phyloP scores from a whole-genome alignment of 1,284 basidiomycete species.

The Waitea zeae region DNA sequence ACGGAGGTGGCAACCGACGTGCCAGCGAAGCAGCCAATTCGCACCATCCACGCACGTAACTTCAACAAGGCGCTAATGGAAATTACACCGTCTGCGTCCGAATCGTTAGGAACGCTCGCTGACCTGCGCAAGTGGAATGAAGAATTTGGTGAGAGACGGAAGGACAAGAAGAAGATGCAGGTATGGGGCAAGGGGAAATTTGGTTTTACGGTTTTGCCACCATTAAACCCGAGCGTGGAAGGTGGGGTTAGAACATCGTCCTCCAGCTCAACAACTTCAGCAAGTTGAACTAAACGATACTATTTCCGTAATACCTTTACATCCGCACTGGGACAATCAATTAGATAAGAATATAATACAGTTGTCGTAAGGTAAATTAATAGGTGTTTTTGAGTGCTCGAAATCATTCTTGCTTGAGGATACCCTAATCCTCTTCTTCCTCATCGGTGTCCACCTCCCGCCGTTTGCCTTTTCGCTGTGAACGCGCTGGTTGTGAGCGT shows the following conservation, averaged over 20 bases:
- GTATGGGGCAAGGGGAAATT: conserved; percentile 64
- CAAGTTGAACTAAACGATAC: background rate
- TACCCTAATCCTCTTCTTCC: conserved; percentile 5
- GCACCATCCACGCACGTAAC: conserved; percentile 41
- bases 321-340: too few relatives aligned
- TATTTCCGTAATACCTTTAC: too few relatives aligned
- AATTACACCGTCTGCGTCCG: conserved; percentile 75
- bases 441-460: conserved; percentile 7
- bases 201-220: conserved; percentile 38
- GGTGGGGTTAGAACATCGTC: conserved; percentile 20
- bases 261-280: conserved; percentile 3
- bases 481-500: background rate
- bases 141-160: conserved; percentile 73
- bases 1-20: conserved; percentile 1
- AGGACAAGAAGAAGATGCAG: conserved; percentile 36
- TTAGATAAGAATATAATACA: too few relatives aligned
- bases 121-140: conserved; percentile 86
- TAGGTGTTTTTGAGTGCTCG: too few relatives aligned
- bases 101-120: conserved; percentile 59
- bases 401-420: too few relatives aligned
- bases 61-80: conserved; percentile 73
- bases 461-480: conserved; percentile 7
- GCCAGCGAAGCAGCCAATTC: conserved; percentile 7
- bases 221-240: conserved; percentile 16
- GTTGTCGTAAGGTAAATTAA: too few relatives aligned